Evolutionary conservation across 208 protist species (phyloP), one percentile per base, ranked within the genome.

Genomic region (Borovskyia barvae): DNA sequence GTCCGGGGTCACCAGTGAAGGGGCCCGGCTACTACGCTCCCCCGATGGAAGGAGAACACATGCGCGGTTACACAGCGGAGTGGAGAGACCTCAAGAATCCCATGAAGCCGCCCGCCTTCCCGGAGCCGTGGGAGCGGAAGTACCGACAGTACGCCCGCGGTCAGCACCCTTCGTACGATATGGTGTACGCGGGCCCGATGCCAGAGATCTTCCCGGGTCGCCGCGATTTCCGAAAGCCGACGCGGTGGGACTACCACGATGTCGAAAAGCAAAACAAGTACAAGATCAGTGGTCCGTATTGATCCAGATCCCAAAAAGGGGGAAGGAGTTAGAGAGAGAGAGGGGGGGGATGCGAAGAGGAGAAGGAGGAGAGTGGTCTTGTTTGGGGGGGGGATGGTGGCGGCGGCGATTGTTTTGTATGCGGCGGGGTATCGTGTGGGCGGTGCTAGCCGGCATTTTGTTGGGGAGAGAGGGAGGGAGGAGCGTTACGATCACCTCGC

Each of bases 91-190:
- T 92, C 40, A 90, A 85, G 70, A 91, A 90, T 57, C 86, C 83
- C 33, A 92, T 93, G 84, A 73, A 75, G 42, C 90, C 90, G 17
- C 85, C 85, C 12, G 75, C 78, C 63, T 93, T 95, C 70, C 90
- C 90, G 1, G 69, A 79, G 26, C 90, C 90, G 74, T 95, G 85
- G 86, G 86, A 95, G 55, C 71, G 84, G 37, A 93, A 93, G 80
- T 95, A 95, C 72, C 80, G 79, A 60, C 85, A 95, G 66, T 95
- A 95, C 66, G 84, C 85, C 14, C 83, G 90, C 17, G 90, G 90
- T 4, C 85, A 93, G 75, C 90, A 95, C 56, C 90, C 90, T 47
- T 91, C 82, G 37, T 95, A 95, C 68, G 90, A 95, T 58, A 93
- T 93, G 85, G 77, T 84, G 55, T 95, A 95, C 56, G 90, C 90